Evolutionary conservation across 345 rosid genomes (phyloP), one percentile per base, ranked within the genome.

Genomic region (Melaleuca alternifolia): DNA sequence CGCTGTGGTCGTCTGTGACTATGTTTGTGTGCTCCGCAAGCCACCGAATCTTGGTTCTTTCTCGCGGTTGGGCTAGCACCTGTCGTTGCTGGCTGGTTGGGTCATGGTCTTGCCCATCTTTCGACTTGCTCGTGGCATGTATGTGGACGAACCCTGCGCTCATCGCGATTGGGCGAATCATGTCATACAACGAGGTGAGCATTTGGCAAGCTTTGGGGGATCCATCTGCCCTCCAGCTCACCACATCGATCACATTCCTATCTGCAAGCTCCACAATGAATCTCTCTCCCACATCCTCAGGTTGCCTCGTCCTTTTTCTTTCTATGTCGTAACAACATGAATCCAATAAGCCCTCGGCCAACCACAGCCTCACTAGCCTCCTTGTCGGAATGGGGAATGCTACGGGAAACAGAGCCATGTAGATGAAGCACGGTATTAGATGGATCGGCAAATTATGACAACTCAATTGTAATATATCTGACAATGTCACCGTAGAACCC

Each of bases 321-420:
- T 56, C 61, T 56, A 0, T 0, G 14, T 10, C 1, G 1, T 24
- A 24, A 54, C 59, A 54, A 24, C 24, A 12, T 2, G 3, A 56
- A 56, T 54, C 59, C 30, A 86, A 82, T 52, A 87, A 44, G 48
- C 85, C 91, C 85, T 87, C 88, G 2, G 88, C 89, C 54, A 87
- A 84, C 91, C 91, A 89, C 50, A 53, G 84, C 8, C 84, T 84
- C 18, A 87, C 28, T 48, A 89, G 24, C 88, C 91, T 89, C 54
- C 91, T 86, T 24, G 52, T 85, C 2, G 87, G 85, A 21, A 89
- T 87, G 6, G 85, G 51, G 21, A n/a, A 57, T 37, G 28, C 75
- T 59, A 77, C 30, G 20, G 88, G 88, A 33, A 89, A 87, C 16
- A 89, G 76, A 12, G 76, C 51, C 77, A 87, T 54, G 84, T 86